These are phyloP conservation scores for Solanum sparsipilum DNA, from an alignment of 257 asterid species.

Conservation along the genomic window DNA sequence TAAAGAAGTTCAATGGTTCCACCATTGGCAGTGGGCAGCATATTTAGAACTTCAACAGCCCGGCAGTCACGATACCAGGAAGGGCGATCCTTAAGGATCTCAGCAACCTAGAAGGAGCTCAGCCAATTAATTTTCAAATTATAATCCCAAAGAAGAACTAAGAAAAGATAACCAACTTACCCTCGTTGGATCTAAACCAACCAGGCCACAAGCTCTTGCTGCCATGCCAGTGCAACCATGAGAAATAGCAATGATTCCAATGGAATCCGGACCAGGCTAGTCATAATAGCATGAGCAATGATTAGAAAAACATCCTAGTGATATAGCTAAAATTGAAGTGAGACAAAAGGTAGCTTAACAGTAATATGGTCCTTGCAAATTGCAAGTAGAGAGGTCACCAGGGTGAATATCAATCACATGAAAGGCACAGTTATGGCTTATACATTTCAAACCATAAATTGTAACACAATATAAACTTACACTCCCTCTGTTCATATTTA, in stretches of 20 bases:
- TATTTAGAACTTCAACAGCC: constrained; percentile 71
- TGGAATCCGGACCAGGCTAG: constrained; percentile 99
- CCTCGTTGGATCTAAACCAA: constrained; percentile 87
- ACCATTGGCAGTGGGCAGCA: constrained; percentile 92
- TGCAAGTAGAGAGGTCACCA: background rate
- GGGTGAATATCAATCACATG: background rate
- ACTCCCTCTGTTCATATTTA: background rate
- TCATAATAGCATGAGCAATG: constrained; percentile 1
- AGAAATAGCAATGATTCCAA: constrained; percentile 99
- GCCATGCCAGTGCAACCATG: constrained; percentile 99
- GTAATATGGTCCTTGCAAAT: background rate
- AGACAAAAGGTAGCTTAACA: background rate
- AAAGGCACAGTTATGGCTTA: background rate
- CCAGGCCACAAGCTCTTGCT: constrained; percentile 94
- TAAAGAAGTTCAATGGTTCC: constrained; percentile 88
- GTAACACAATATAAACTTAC: background rate
- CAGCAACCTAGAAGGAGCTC: constrained; percentile 53
- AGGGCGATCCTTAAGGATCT: constrained; percentile 88
- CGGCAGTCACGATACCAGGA: constrained; percentile 93
- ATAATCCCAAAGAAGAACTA: background rate
- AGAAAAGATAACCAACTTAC: constrained; percentile 23
- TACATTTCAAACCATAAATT: background rate
- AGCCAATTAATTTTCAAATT: background rate
- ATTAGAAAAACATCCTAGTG: background rate
- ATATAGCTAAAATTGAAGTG: background rate